Percentiles rank a stretch among this genome's conserved stretches.
phyloP scores from a whole-genome alignment of 106 monocot genomes.

The Acorus gramineus region DNA sequence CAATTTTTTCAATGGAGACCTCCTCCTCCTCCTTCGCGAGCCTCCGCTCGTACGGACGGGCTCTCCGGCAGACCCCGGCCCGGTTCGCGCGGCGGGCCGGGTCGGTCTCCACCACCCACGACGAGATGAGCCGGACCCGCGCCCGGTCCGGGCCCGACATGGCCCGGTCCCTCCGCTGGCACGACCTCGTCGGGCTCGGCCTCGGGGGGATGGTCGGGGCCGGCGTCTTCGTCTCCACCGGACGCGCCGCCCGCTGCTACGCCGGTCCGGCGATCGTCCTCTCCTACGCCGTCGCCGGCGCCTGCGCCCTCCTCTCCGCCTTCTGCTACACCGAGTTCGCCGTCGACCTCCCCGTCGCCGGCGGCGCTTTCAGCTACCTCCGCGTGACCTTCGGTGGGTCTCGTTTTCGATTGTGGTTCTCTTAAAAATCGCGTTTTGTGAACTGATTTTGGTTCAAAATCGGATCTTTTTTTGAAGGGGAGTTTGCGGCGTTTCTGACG shows the following conservation, averaged over 20 bases:
- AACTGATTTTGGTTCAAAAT: background rate
- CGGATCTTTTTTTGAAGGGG: slow-evolving; percentile 29
- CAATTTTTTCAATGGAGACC: background rate
- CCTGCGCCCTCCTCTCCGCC: slow-evolving; percentile 88
- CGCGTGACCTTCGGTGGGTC: slow-evolving; percentile 78
- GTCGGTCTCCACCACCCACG: slow-evolving; percentile 52
- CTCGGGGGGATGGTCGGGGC: slow-evolving; percentile 96
- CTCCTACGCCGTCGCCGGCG: slow-evolving; percentile 94
- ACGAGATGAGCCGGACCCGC: slow-evolving; percentile 79
- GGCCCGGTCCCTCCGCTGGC: slow-evolving; percentile 59
- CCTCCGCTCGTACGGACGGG: slow-evolving; percentile 36
- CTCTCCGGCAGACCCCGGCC: slow-evolving; percentile 47
- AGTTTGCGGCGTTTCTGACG: slow-evolving; percentile 84
- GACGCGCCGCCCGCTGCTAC: slow-evolving; percentile 43
- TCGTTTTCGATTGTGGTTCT: background rate
- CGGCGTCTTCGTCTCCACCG: slow-evolving; percentile 80
- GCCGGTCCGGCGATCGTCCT: slow-evolving; percentile 73
- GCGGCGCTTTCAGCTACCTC: slow-evolving; percentile 94
- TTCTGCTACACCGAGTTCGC: slow-evolving; percentile 99
- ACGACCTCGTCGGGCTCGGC: slow-evolving; percentile 69
- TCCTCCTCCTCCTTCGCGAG: slow-evolving; percentile 46
- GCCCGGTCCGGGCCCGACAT: slow-evolving; percentile 74
- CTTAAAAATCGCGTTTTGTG: background rate
- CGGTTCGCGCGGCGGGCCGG: slow-evolving; percentile 38
- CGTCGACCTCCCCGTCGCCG: slow-evolving; percentile 92